A percentile compares a stretch with the other conserved stretches of the same genome.
Conservation (phyloP, 2,329 filamentous ascomycete species). For the Didymella arachidicola region DNA sequence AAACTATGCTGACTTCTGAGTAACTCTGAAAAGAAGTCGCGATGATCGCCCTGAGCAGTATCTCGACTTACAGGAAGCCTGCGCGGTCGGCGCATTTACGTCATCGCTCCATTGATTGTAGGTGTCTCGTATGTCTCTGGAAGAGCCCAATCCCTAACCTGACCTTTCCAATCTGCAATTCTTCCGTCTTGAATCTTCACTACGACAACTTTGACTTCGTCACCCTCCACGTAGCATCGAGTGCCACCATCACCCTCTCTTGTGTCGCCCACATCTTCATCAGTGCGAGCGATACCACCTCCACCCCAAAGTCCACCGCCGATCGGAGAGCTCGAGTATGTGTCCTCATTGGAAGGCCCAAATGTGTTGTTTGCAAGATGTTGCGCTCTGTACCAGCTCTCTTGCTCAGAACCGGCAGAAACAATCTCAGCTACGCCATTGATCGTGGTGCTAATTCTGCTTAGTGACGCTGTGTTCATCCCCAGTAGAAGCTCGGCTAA, state of each 20-base stretch:
- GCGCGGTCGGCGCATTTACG: neutral
- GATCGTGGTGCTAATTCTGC: slow-evolving; percentile 90
- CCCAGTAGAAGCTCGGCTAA: slow-evolving; percentile 86
- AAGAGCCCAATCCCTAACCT: slow-evolving; percentile 76
- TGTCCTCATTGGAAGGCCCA: slow-evolving; percentile 52
- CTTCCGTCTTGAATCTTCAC: slow-evolving; percentile 85
- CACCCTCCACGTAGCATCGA: slow-evolving; percentile 76
- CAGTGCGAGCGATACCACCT: slow-evolving; percentile 50
- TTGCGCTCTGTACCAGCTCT: slow-evolving; percentile 79
- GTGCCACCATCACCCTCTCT: slow-evolving; percentile 57
- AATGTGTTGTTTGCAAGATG: slow-evolving; percentile 96
- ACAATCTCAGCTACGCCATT: slow-evolving; percentile 84
- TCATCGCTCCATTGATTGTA: slow-evolving; percentile 9
- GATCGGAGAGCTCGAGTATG: too few relatives aligned
- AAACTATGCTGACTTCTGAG: too few relatives aligned
- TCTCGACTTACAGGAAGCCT: neutral
- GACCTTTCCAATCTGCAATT: slow-evolving; percentile 95
- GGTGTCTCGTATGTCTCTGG: neutral
- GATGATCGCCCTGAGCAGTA: neutral
- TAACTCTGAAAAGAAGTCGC: too few relatives aligned
- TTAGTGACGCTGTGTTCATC: slow-evolving; percentile 87
- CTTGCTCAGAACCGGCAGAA: slow-evolving; percentile 76
- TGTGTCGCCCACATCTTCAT: slow-evolving; percentile 42
- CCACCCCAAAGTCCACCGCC: too few relatives aligned
- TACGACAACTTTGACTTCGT: slow-evolving; percentile 85